Percentiles rank a stretch among this genome's conserved stretches.
These are phyloP conservation scores for Letharia lupina DNA, from an alignment of 495 filamentous ascomycete genomes.

Conservation along the genomic window DNA sequence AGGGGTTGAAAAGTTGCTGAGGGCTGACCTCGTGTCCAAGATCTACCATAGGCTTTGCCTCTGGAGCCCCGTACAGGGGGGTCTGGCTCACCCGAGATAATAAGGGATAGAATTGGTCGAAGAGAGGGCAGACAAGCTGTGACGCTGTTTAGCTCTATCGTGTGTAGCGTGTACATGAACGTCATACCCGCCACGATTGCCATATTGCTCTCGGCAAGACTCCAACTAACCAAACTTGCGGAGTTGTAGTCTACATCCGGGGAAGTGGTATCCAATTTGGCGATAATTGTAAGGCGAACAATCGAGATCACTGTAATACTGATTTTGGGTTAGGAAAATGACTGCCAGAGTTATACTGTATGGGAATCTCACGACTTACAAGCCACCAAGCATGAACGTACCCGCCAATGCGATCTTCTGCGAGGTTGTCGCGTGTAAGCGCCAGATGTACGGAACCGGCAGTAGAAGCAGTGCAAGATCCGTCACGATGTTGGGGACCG, in stretches of 20 bases:
- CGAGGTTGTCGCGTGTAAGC: constrained; percentile 33
- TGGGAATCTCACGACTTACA: constrained; percentile 18
- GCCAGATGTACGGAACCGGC: constrained; percentile 43
- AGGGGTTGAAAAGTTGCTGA: background rate
- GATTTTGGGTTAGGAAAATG: background rate
- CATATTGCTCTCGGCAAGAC: constrained; percentile 8
- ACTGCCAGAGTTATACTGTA: background rate
- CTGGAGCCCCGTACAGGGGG: background rate
- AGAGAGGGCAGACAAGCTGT: constrained; percentile 15
- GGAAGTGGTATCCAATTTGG: constrained; percentile 1
- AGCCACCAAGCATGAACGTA: constrained; percentile 24
- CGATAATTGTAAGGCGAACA: constrained; percentile 25
- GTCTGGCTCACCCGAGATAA: background rate
- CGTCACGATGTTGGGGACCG: constrained; percentile 36
- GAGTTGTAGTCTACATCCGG: constrained; percentile 14
- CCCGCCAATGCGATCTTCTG: constrained; percentile 28
- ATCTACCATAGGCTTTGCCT: background rate
- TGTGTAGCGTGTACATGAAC: background rate
- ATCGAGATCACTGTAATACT: constrained; percentile 31
- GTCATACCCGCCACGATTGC: constrained; percentile 12
- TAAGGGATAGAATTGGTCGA: constrained; percentile 9
- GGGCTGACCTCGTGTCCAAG: background rate
- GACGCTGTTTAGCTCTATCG: background rate
- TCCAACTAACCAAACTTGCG: constrained; percentile 8
- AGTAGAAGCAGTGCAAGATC: constrained; percentile 41